Evolutionary conservation across 805 yeast genomes (phyloP), one percentile per base, ranked within the genome.

Genomic region (Metschnikowia matae): DNA sequence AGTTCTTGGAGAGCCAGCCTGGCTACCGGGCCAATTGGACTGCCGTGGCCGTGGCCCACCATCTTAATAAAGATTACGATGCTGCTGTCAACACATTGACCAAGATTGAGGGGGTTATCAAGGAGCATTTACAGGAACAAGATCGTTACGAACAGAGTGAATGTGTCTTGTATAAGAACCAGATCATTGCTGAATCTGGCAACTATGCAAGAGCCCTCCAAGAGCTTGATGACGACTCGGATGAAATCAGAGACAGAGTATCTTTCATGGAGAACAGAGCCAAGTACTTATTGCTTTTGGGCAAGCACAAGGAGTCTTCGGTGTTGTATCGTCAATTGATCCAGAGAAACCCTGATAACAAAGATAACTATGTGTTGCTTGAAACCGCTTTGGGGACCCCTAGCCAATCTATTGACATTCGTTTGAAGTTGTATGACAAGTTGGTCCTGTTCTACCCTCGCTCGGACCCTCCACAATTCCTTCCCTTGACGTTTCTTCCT

Each of bases 11-110:
- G 59, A 77, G 79, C 23, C 84, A 80, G 58, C 83, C 94, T 10
- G 96, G 96, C 0, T 87, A 82, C 64, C 79, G 97, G 56, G 90
- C 92, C 54, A 87, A 89, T 63, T 91, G 97, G 96, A 87, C 96
- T 1, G 84, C 85, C 0, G 75, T 87, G 46, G 96, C 96, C 1
- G 77, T 89, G 40, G 96, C 97, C 1, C 89, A 86, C 63, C 88
- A 87, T 65, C 73, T 91, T 63, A 81, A 80, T 64, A 78, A 80
- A 23, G 88, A 90, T 61, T 79, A 75, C 61, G 73, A 71, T 35
- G 81, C 80, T 21, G 92, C 96, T 6, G 84, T 84, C 49, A 79
- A 79, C 49, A 87, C 92, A 1, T 76, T 91, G 58, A 63, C 79
- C 18, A 83, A 86, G 59, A 89, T 88, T 60, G 97, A 92, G 65